Evolutionary conservation across 1,139 yeast species (phyloP).

Genomic region (Sugiyamaella grinbergsii): DNA sequence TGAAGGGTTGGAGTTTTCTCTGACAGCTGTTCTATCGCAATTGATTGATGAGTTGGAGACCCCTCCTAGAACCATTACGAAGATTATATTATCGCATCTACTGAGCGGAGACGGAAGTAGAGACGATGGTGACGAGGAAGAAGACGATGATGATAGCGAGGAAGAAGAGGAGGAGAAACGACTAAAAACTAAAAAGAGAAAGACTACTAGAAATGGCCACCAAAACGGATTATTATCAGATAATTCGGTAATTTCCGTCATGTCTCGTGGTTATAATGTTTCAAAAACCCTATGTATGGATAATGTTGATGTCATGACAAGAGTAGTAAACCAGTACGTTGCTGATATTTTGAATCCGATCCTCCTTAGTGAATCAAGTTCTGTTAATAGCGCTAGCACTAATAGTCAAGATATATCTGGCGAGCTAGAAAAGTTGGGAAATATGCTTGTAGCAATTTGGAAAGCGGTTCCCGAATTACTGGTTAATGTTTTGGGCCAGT

Average conservation of each 20-base stretch:
- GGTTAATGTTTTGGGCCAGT: slow-evolving; percentile 72
- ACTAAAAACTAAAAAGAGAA: background rate
- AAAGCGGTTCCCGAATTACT: slow-evolving; percentile 72
- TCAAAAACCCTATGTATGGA: slow-evolving; percentile 69
- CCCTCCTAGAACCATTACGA: slow-evolving; percentile 65
- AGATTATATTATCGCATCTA: slow-evolving; percentile 61
- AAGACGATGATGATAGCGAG: slow-evolving; percentile 3
- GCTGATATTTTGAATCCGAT: slow-evolving; percentile 60
- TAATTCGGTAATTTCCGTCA: slow-evolving; percentile 37
- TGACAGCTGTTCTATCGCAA: slow-evolving; percentile 71
- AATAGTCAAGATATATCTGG: slow-evolving; percentile 36
- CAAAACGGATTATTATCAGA: slow-evolving; percentile 36
- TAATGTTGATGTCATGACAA: slow-evolving; percentile 73
- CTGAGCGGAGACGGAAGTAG: slow-evolving; percentile 35
- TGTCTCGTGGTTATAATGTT: slow-evolving; percentile 64
- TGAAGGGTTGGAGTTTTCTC: slow-evolving; percentile 53
- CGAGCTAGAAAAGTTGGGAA: slow-evolving; percentile 45
- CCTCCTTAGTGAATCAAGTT: slow-evolving; percentile 27
- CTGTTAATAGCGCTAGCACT: slow-evolving; percentile 20
- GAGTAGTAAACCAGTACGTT: slow-evolving; percentile 77
- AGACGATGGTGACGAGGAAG: slow-evolving; percentile 36
- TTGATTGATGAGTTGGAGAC: slow-evolving; percentile 73
- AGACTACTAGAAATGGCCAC: slow-evolving; percentile 20
- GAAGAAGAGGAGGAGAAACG: background rate
- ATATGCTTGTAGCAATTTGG: slow-evolving; percentile 71